Conservation (phyloP, 345 rosid species). For the Corchorus olitorius region DNA sequence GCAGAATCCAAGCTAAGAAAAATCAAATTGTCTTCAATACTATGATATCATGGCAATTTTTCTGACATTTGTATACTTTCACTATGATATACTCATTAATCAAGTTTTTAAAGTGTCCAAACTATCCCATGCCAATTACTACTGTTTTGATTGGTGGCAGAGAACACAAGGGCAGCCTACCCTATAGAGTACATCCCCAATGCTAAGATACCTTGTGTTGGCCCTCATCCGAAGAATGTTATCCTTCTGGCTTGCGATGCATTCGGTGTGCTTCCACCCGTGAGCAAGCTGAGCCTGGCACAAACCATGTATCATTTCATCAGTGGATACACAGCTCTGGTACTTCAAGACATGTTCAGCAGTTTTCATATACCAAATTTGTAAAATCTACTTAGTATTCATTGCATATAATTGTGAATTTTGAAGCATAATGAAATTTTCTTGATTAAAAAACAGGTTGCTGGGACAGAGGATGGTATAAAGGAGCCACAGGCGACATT, state of each 20-base stretch:
- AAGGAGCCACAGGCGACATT: constrained; percentile 91
- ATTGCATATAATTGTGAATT: neutral
- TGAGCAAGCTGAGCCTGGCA: constrained; percentile 87
- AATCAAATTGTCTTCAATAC: too few species aligned
- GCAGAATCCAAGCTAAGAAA: neutral
- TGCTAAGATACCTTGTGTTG: constrained; percentile 87
- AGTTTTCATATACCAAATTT: neutral
- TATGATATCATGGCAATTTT: too few species aligned
- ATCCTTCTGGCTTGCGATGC: constrained; percentile 95
- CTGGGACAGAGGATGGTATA: constrained; percentile 94
- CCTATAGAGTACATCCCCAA: constrained; percentile 93
- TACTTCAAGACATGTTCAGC: constrained; percentile 20
- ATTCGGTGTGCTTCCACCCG: constrained; percentile 96
- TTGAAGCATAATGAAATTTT: neutral
- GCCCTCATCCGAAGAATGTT: constrained; percentile 90
- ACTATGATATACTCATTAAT: too few species aligned
- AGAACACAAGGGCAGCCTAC: constrained; percentile 93
- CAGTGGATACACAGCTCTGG: constrained; percentile 97
- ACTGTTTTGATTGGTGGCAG: constrained; percentile 38
- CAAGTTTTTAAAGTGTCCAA: neutral
- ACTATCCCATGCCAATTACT: neutral
- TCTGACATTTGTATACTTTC: too few species aligned
- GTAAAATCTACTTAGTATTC: too few species aligned
- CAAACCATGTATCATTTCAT: constrained; percentile 98
- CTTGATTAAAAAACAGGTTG: constrained; percentile 47